Conservation (phyloP, 345 rosid species). For the Salix suchowensis region DNA sequence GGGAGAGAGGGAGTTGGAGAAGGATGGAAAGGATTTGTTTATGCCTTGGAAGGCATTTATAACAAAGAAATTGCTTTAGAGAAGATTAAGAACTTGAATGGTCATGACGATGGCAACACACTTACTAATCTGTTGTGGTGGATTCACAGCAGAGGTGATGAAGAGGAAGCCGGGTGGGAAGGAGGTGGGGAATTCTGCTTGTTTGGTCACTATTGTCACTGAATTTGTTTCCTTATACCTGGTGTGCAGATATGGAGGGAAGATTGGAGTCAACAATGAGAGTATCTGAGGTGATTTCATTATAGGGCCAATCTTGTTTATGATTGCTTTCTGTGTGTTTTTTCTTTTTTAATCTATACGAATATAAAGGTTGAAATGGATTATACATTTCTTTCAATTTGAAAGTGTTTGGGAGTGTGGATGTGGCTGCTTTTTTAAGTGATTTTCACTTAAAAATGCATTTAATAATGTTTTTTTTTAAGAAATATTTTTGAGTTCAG, state of each 20-base stretch:
- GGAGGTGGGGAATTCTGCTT: conserved; percentile 64
- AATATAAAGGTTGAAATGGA: background rate
- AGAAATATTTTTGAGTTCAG: too few relatives aligned
- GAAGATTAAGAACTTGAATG: conserved; percentile 53
- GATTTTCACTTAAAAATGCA: too few relatives aligned
- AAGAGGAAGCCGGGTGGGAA: conserved; percentile 27
- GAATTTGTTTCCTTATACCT: conserved; percentile 13
- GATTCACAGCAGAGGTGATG: conserved; percentile 63
- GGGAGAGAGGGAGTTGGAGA: conserved; percentile 68
- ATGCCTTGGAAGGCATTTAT: conserved; percentile 69
- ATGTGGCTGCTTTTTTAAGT: too few relatives aligned
- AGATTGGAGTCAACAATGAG: background rate
- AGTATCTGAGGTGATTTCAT: background rate
- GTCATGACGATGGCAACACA: conserved; percentile 74
- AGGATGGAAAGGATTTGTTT: conserved; percentile 91
- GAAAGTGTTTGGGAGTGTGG: too few relatives aligned
- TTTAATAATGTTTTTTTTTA: too few relatives aligned
- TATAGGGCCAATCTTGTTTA: background rate
- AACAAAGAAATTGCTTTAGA: conserved; percentile 59
- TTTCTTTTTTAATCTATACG: background rate
- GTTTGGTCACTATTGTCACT: conserved; percentile 66
- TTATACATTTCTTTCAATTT: background rate
- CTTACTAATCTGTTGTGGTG: conserved; percentile 83
- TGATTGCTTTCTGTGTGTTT: background rate
- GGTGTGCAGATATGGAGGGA: background rate